Conservation (phyloP, 1,139 yeast species). For the Yamadazyma siamensis region DNA sequence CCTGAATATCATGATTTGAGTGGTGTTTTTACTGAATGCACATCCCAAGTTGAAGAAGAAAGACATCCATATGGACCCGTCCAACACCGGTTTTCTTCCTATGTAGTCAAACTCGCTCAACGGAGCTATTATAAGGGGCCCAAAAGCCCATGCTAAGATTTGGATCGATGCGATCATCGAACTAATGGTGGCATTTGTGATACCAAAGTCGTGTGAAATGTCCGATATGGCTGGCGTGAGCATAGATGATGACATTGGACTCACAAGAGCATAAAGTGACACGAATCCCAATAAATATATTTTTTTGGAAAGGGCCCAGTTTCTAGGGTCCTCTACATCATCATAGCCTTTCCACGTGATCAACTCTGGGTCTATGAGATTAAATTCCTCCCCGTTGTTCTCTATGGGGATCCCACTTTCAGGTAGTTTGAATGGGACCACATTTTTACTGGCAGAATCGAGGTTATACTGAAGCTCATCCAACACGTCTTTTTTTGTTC, state of each 20-base stretch:
- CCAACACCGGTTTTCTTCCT: constrained; percentile 40
- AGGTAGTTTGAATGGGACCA: constrained; percentile 14
- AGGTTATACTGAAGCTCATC: constrained; percentile 27
- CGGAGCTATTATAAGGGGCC: constrained; percentile 44
- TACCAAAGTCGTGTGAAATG: constrained; percentile 31
- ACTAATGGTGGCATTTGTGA: constrained; percentile 25
- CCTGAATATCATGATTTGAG: constrained; percentile 39
- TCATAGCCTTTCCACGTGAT: constrained; percentile 38
- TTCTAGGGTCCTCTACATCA: constrained; percentile 40
- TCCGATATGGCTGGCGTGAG: constrained; percentile 42
- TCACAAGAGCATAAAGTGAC: constrained; percentile 40
- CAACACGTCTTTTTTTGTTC: constrained; percentile 37
- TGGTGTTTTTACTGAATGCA: constrained; percentile 36
- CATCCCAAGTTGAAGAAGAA: constrained; percentile 39
- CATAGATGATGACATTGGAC: constrained; percentile 47
- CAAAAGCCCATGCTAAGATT: constrained; percentile 46
- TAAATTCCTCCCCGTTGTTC: constrained; percentile 37
- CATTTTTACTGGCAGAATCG: constrained; percentile 6
- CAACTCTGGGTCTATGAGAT: constrained; percentile 39
- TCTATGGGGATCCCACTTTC: constrained; percentile 27
- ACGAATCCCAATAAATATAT: constrained; percentile 30
- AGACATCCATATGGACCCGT: constrained; percentile 34
- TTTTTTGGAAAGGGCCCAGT: constrained; percentile 32
- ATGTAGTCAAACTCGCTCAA: constrained; percentile 41
- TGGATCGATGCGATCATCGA: constrained; percentile 45